Evolutionary conservation across 2,329 filamentous ascomycete species (phyloP).

Genomic region (Fusarium domesticum): DNA sequence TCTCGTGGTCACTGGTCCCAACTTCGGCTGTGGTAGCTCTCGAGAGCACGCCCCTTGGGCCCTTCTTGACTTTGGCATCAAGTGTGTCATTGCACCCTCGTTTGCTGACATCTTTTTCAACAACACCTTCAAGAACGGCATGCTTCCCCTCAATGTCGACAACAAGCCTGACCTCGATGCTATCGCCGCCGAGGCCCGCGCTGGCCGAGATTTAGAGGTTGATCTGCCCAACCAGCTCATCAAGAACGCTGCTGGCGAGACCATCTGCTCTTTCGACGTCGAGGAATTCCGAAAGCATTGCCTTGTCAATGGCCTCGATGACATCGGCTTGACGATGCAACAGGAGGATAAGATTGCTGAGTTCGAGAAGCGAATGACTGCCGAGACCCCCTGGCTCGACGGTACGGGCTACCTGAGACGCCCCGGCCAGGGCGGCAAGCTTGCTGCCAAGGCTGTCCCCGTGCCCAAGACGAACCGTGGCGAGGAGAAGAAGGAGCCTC

Average conservation of each 20-base stretch:
- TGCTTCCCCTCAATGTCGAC: conserved; percentile 79
- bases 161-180: conserved; percentile 64
- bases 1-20: conserved; percentile 83
- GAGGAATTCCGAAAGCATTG: conserved; percentile 95
- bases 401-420: conserved; percentile 75
- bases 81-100: conserved; percentile 85
- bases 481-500: conserved; percentile 76
- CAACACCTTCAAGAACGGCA: conserved; percentile 99
- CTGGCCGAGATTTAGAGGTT: conserved; percentile 81
- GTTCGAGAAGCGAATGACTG: conserved; percentile 75
- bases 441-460: conserved; percentile 59
- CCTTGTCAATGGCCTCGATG: conserved; percentile 87
- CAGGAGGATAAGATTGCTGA: conserved; percentile 81
- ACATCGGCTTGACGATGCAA: conserved; percentile 93
- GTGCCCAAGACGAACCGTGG: conserved; percentile 88
- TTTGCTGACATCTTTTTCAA: conserved; percentile 86
- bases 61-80: conserved; percentile 93
- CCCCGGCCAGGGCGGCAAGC: conserved; percentile 51
- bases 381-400: conserved; percentile 86
- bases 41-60: conserved; percentile 98
- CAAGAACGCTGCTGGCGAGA: conserved; percentile 69
- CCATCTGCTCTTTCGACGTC: conserved; percentile 77
- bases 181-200: conserved; percentile 73
- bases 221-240: conserved; percentile 84
- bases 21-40: conserved; percentile 92